Evolutionary conservation across 2,329 filamentous ascomycete genomes (phyloP).

Genomic region (Grosmannia serpens): DNA sequence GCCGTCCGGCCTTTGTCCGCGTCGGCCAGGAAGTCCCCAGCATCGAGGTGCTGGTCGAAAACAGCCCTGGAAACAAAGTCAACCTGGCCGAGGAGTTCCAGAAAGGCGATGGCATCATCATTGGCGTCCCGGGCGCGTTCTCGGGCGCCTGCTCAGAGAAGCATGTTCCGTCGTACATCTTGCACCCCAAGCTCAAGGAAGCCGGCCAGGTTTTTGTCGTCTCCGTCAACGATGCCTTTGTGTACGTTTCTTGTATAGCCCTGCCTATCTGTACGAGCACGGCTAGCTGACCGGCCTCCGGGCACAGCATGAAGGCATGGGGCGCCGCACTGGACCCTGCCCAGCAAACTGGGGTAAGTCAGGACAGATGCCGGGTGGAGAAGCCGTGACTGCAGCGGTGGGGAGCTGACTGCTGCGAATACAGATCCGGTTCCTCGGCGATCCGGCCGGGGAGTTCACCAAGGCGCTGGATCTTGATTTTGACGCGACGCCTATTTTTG

Average conservation of each 20-base stretch:
- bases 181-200: conserved; percentile 62
- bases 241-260: conserved; percentile 46
- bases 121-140: conserved; percentile 77
- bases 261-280: background rate
- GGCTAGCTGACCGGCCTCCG: background rate
- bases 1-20: conserved; percentile 52
- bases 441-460: conserved; percentile 69
- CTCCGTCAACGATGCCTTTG: conserved; percentile 88
- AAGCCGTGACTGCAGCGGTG: background rate
- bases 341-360: conserved; percentile 61
- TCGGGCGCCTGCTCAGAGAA: conserved; percentile 43
- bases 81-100: conserved; percentile 68
- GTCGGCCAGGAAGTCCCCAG: conserved; percentile 70
- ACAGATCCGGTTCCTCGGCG: conserved; percentile 80
- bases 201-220: conserved; percentile 83
- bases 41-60: conserved; percentile 67
- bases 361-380: background rate
- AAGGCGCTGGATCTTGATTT: conserved; percentile 75
- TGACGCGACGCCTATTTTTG: conserved; percentile 69
- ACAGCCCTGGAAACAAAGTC: conserved; percentile 84
- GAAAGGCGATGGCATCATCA: conserved; percentile 64
- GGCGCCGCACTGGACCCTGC: conserved; percentile 63
- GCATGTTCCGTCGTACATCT: conserved; percentile 82
- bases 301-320: conserved; percentile 84
- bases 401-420: background rate